These are phyloP conservation scores for Ogataea siamensis DNA, from an alignment of 805 yeast species.

Conservation along the genomic window DNA sequence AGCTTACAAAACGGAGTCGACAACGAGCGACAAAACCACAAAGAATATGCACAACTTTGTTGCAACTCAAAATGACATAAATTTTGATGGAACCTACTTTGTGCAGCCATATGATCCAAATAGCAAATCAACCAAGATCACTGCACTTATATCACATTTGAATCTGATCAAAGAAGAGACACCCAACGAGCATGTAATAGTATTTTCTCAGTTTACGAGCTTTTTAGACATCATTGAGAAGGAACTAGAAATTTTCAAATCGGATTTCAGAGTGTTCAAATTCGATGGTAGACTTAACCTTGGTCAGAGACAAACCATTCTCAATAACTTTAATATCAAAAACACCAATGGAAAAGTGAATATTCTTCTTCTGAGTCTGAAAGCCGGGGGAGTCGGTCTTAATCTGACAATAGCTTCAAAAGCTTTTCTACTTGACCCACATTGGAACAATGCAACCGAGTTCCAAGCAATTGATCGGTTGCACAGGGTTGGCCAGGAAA, in stretches of 20 bases:
- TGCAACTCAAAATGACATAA: no score
- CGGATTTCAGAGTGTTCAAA: constrained; percentile 56
- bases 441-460: constrained; percentile 95
- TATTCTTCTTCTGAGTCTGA: constrained; percentile 68
- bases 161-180: constrained; percentile 50
- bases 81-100: constrained; percentile 24
- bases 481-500: constrained; percentile 84
- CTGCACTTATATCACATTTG: constrained; percentile 63
- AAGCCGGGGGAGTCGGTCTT: constrained; percentile 94
- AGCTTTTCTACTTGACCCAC: constrained; percentile 92
- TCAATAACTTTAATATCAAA: constrained; percentile 48
- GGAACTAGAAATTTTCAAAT: constrained; percentile 46
- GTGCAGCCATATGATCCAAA: constrained; percentile 47
- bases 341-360: constrained; percentile 29
- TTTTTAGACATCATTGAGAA: constrained; percentile 71
- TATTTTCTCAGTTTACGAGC: constrained; percentile 87
- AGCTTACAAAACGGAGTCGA: constrained; percentile 25
- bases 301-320: constrained; percentile 59
- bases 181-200: constrained; percentile 73
- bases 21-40: no score
- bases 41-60: no score
- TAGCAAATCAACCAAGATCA: constrained; percentile 67
- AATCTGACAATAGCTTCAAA: constrained; percentile 81
- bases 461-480: constrained; percentile 90
- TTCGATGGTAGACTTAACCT: constrained; percentile 81